phyloP scores from a whole-genome alignment of 1,284 basidiomycete genomes.

The Trichosporon sp. region DNA sequence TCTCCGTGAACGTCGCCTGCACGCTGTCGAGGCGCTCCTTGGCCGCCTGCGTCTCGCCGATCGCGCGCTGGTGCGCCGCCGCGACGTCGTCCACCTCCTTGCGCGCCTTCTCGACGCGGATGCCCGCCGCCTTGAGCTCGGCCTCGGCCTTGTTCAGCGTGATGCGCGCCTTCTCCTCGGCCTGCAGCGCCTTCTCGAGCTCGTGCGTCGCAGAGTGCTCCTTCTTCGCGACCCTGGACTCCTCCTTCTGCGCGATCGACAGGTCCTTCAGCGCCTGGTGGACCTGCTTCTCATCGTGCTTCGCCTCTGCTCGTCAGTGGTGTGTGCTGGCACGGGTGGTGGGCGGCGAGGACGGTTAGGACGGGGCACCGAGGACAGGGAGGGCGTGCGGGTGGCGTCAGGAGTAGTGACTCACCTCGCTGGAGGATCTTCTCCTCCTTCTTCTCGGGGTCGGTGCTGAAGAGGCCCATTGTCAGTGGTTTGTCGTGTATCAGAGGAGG shows the following conservation, averaged over 20 bases:
- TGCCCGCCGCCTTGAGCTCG: not conserved
- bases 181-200: not conserved
- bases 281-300: conserved; percentile 27
- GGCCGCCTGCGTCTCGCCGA: not conserved
- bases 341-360: not conserved
- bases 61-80: not conserved
- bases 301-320: conserved; percentile 8
- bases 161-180: conserved; percentile 3
- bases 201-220: not conserved
- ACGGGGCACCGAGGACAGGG: not conserved
- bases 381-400: not conserved
- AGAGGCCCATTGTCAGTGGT: conserved; percentile 38
- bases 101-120: not conserved
- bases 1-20: not conserved
- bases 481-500: not conserved
- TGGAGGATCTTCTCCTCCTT: conserved; percentile 41
- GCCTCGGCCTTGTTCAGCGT: not conserved
- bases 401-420: conserved; percentile 30
- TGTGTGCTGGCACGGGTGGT: not conserved
- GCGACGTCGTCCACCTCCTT: not conserved
- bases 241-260: conserved; percentile 32
- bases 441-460: conserved; percentile 38
- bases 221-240: conserved; percentile 19
- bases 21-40: not conserved
- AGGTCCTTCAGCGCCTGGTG: conserved; percentile 36